These are phyloP conservation scores for Geranomyces variabilis DNA, from an alignment of 192 early-diverging fungal genomes.

Conservation along the genomic window DNA sequence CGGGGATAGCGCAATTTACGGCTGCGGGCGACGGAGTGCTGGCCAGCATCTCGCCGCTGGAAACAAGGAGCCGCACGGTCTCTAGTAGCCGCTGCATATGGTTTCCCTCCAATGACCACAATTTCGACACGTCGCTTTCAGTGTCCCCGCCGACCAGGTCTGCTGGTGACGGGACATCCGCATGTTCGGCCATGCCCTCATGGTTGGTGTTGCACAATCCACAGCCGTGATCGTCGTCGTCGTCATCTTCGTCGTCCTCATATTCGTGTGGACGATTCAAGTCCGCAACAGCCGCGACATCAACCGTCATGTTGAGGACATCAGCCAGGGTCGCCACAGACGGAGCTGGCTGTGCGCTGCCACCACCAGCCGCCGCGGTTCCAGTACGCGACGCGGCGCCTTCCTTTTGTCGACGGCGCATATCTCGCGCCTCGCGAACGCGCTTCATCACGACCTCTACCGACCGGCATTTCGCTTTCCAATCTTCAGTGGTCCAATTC, in stretches of 20 bases:
- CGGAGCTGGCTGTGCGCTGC: too few relatives aligned
- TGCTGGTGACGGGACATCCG: background rate
- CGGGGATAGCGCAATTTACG: background rate
- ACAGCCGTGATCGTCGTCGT: conserved; percentile 14
- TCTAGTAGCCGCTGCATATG: conserved; percentile 31
- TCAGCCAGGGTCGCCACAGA: background rate
- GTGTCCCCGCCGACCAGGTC: background rate
- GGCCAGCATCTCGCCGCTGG: conserved; percentile 31
- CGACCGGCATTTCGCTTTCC: conserved; percentile 28
- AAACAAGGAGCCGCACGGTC: conserved; percentile 32
- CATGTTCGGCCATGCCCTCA: conserved; percentile 5
- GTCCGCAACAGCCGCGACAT: conserved; percentile 1
- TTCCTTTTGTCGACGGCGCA: conserved; percentile 14
- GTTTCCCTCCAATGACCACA: conserved; percentile 16
- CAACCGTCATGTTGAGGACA: conserved; percentile 15
- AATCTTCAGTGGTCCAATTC: conserved; percentile 34
- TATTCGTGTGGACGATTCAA: background rate
- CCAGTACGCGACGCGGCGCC: background rate
- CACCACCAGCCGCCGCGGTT: background rate
- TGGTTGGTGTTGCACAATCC: background rate
- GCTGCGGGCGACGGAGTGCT: conserved; percentile 21
- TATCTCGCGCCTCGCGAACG: conserved; percentile 28
- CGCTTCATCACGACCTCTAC: conserved; percentile 41
- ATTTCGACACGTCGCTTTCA: background rate
- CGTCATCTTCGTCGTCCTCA: background rate